Percentiles rank a stretch among this genome's conserved stretches.
Evolutionary conservation across 1,139 yeast genomes (phyloP).

Genomic region (Eremothecium gossypii): DNA sequence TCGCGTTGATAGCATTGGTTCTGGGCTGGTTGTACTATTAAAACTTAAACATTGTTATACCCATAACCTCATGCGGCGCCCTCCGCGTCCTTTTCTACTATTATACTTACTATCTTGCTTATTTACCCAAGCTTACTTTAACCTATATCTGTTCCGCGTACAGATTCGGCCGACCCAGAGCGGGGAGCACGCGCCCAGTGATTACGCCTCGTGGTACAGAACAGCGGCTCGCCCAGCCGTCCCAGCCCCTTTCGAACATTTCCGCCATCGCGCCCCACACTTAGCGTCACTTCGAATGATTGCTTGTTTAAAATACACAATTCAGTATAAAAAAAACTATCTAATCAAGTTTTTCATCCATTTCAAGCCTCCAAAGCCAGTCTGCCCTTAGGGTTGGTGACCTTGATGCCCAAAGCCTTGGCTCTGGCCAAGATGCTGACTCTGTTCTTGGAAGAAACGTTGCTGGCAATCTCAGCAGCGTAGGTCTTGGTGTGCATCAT

Average conservation of each 20-base stretch:
- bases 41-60: slow-evolving; percentile 8
- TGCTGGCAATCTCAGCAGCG: slow-evolving; percentile 99
- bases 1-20: slow-evolving; percentile 48
- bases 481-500: slow-evolving; percentile 95
- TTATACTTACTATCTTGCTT: background rate
- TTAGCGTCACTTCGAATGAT: background rate
- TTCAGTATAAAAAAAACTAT: slow-evolving; percentile 10
- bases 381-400: slow-evolving; percentile 99
- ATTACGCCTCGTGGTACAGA: no score
- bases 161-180: no score
- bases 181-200: no score
- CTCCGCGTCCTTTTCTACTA: background rate
- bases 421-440: slow-evolving; percentile 94
- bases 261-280: no score
- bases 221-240: no score
- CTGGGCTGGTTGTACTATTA: slow-evolving; percentile 54
- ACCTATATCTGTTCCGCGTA: no score
- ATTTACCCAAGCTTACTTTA: no score
- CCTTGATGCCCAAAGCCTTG: slow-evolving; percentile 96
- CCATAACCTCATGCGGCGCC: background rate
- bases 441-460: slow-evolving; percentile 97
- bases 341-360: slow-evolving; percentile 4
- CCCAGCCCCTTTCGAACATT: no score
- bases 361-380: slow-evolving; percentile 91
- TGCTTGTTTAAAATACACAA: slow-evolving; percentile 10